Evolutionary conservation across 139 green algal genomes (phyloP), one percentile per base, ranked within the genome.

Genomic region (Astrephomene gubernaculifera): DNA sequence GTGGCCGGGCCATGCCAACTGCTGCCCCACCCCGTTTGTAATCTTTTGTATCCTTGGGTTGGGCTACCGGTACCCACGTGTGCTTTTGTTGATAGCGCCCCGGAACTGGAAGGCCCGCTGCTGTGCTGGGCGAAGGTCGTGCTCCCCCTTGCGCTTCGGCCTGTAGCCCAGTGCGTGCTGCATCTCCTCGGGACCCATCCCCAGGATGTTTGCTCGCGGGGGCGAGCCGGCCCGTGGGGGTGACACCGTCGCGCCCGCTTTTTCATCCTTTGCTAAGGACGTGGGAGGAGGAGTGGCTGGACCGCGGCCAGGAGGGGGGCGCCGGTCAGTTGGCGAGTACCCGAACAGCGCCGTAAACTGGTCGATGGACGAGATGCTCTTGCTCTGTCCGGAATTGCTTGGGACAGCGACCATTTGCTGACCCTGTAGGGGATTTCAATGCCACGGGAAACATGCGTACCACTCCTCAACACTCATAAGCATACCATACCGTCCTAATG

Each of bases 101-200:
- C 65, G 45, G 74, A 88, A 88, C 61, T 68, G 61, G 45, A 83
- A 84, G 27, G 83, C 83, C 4, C 74, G 83, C 83, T 88, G 83
- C 83, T 88, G 79, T 43, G 70, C 61, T 7, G 83, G 83, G 24
- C 24, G 72, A 21, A 88, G 63, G 33, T 88, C 83, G 54, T 86
- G 67, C 49, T 86, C 81, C 21, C 81, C 67, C 39, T 71, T 71
- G 4, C 53, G 68, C 70, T 86, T 79, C 29, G 68, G 71, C 21
- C 68, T 41, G 69, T 86, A 79, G 24, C 78, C 78, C 31, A 84
- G 78, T 24, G 78, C 41, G 22, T 57, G 29, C 54, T 82, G 75
- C 57, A 60, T 68, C 17, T 74, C 61, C 43, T 84, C 61, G 12
- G 57, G n/a, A n/a, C n/a, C n/a, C n/a, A n/a, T n/a, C n/a, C n/a